phyloP scores from a whole-genome alignment of 306 rosid genomes.

The Prunus davidiana region DNA sequence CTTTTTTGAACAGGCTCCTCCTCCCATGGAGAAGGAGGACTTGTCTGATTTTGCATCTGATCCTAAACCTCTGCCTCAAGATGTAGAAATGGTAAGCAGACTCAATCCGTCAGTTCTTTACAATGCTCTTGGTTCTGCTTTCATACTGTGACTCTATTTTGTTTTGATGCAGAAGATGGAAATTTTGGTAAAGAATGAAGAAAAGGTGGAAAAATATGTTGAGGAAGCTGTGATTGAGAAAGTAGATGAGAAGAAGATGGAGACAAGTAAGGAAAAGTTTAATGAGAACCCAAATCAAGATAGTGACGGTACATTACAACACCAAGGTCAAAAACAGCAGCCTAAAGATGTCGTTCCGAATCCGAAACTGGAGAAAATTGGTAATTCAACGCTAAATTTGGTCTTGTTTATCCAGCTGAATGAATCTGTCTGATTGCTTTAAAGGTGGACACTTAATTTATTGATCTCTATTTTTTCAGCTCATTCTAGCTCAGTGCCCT shows the following conservation, averaged over 20 bases:
- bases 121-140: neutral
- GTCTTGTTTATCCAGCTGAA: too few relatives aligned
- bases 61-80: conserved; percentile 21
- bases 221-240: conserved; percentile 28
- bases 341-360: conserved; percentile 26
- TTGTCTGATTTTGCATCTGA: conserved; percentile 24
- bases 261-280: conserved; percentile 25
- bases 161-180: conserved; percentile 32
- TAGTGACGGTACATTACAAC: conserved; percentile 22
- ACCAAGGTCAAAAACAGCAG: neutral
- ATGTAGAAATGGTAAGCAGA: conserved; percentile 38
- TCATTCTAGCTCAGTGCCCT: too few relatives aligned
- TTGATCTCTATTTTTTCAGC: too few relatives aligned
- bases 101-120: neutral
- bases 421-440: too few relatives aligned
- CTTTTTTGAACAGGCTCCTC: conserved; percentile 57
- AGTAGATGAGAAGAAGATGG: conserved; percentile 31
- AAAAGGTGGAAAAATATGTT: conserved; percentile 30
- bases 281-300: conserved; percentile 38
- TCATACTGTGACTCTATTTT: neutral
- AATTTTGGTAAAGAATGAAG: conserved; percentile 37
- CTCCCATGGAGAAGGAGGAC: conserved; percentile 43
- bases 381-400: conserved; percentile 26
- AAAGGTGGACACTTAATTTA: too few relatives aligned
- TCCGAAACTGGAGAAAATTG: conserved; percentile 35